Base-by-base conservation (phyloP, 2,329 filamentous ascomycete genomes). In the Paramyrothecium sp. region DNA sequence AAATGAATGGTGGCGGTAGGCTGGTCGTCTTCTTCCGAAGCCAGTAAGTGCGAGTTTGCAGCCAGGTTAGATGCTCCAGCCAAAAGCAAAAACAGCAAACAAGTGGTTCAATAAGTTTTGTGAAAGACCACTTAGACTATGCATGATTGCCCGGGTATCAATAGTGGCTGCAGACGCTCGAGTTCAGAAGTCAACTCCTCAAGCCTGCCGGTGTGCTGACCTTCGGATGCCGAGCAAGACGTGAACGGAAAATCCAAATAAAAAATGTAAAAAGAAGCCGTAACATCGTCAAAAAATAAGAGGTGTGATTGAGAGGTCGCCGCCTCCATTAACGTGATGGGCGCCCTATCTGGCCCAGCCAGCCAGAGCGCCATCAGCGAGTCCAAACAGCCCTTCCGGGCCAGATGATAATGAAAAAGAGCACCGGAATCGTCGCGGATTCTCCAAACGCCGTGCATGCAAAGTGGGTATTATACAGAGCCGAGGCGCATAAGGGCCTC, bases 401-500 rank as follows among this genome's bases (percentile, higher is more conserved):
- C n/a, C n/a, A n/a, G n/a, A n/a, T n/a, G n/a, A n/a, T n/a, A n/a
- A n/a, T n/a, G n/a, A n/a, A n/a, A 62, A 56, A 60, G 61, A 51
- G 17, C 20, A 23, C 21, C 17, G 21, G 23, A 51, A 48, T 22
- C 10, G 21, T 22, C 19, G 19, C 48, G 26, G 60, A 59, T 60
- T 61, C 58, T 62, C 57, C 61, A 74, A 84, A 84, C 82, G 81
- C 82, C 82, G 68, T 71, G 69, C 75, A 83, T 81, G 80, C 77
- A 79, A 72, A 69, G 69, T 70, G 63, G 63, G 33, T 78, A 76
- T 85, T 88, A 89, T 84, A 88, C 80, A 84, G 90, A 93, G 75
- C 90, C 89, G 73, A 95, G 88, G 73, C 87, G 85, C 68, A 95
- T 79, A 69, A 94, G 85, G 63, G 90, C 91, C 73, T 92, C 90